Percentiles rank a stretch among this genome's conserved stretches.
Evolutionary conservation across 2,329 filamentous ascomycete species (phyloP).

Genomic region (Talaromyces sp.): DNA sequence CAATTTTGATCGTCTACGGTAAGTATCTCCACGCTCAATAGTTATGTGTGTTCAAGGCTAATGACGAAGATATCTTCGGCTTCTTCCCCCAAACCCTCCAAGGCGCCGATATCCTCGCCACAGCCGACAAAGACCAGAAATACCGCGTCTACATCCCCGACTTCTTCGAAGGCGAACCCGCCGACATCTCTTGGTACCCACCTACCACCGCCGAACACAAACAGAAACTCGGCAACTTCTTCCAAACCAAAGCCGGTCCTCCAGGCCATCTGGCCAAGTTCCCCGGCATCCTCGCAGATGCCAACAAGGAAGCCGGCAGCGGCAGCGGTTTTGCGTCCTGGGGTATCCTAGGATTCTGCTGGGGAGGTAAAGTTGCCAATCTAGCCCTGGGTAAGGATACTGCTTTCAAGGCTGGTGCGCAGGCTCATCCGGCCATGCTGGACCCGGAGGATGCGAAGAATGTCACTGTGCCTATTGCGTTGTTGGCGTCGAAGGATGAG

Average conservation of each 20-base stretch:
- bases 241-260: slow-evolving; percentile 57
- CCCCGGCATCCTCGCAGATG: slow-evolving; percentile 55
- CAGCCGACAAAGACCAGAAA: slow-evolving; percentile 63
- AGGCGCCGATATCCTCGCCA: slow-evolving; percentile 62
- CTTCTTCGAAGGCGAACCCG: slow-evolving; percentile 78
- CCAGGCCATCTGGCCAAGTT: slow-evolving; percentile 57
- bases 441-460: slow-evolving; percentile 57
- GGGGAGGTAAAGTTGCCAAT: slow-evolving; percentile 59
- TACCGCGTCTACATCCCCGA: slow-evolving; percentile 91
- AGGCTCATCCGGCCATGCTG: slow-evolving; percentile 61
- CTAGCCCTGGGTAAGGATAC: slow-evolving; percentile 53
- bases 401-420: slow-evolving; percentile 57
- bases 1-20: slow-evolving; percentile 58
- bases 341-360: slow-evolving; percentile 63
- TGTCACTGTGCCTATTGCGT: slow-evolving; percentile 57
- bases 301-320: slow-evolving; percentile 47
- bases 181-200: slow-evolving; percentile 61
- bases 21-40: slow-evolving; percentile 4
- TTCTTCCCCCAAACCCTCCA: slow-evolving; percentile 64
- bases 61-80: slow-evolving; percentile 58
- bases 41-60: background rate
- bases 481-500: slow-evolving; percentile 60
- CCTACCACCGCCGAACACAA: slow-evolving; percentile 61
- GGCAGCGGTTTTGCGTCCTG: slow-evolving; percentile 45
- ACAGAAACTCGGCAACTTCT: slow-evolving; percentile 60